phyloP scores from a whole-genome alignment of 768 basidiomycete genomes.

The Pleurotus giganteus region DNA sequence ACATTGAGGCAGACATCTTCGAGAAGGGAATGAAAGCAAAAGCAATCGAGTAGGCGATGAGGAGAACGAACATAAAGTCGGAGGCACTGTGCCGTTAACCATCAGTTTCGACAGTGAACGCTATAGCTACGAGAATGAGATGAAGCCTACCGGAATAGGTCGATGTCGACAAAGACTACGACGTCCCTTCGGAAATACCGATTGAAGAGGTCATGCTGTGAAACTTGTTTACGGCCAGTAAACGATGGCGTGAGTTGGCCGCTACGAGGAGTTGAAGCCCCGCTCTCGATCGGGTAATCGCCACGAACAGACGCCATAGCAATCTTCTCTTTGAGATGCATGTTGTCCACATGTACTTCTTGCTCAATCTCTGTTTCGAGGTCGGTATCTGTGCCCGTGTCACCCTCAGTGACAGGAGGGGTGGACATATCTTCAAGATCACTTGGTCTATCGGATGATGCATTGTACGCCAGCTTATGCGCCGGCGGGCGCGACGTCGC shows the following conservation, averaged over 20 bases:
- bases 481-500: slow-evolving; percentile 16
- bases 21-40: slow-evolving; percentile 54
- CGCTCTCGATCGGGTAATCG: neutral
- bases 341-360: neutral
- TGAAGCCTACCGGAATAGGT: slow-evolving; percentile 71
- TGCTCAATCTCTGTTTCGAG: slow-evolving; percentile 58
- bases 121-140: neutral
- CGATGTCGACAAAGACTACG: slow-evolving; percentile 77
- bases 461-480: slow-evolving; percentile 14
- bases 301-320: neutral
- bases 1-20: slow-evolving; percentile 40
- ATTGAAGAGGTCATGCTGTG: slow-evolving; percentile 87
- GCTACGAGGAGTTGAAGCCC: neutral
- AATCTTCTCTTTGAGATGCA: neutral
- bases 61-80: slow-evolving; percentile 77
- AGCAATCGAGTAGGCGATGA: slow-evolving; percentile 66
- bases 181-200: slow-evolving; percentile 90
- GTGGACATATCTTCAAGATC: slow-evolving; percentile 40
- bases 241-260: neutral
- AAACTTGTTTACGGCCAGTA: slow-evolving; percentile 25
- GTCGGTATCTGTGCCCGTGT: slow-evolving; percentile 72
- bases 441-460: slow-evolving; percentile 19
- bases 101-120: slow-evolving; percentile 15
- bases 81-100: slow-evolving; percentile 61
- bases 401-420: slow-evolving; percentile 68